Evolutionary conservation across 1,139 yeast genomes (phyloP), one percentile per base, ranked within the genome.

Genomic region (Suhomyces wounanorum): DNA sequence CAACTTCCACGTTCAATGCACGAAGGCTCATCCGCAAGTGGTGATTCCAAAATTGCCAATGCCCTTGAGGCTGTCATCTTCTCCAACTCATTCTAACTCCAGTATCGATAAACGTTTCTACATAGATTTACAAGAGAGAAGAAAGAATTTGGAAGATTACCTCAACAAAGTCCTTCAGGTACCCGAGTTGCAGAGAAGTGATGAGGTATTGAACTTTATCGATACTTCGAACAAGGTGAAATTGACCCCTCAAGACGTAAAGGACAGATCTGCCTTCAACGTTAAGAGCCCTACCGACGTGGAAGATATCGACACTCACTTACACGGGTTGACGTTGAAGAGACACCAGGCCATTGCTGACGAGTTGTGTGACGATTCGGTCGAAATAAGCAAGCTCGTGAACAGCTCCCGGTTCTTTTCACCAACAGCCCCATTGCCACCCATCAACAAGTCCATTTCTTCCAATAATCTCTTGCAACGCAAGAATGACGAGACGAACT

Each of bases 381-480:
- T 64, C 11, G 64, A 66, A 53, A 59, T 70, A 39, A 43, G 51
- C 8, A 55, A 61, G 28, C 51, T 58, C 38, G 48, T 52, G 40
- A 48, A 56, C 40, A 48, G 57, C 43, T 58, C 59, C 33, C 44
- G 50, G 8, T 50, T 39, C 46, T 66, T 58, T 47, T 65, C 68
- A 0, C 62, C 72, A 1, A 68, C 73, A 0, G 67, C 67, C 8
- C 72, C 73, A 16, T 59, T 70, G 48, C 73, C 72, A 16, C 65
- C 63, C 16, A 40, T 48, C 23, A 36, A 46, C 44, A 43, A 44
- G 30, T 21, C 50, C 6, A 23, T 38, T 25, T 41, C 49, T 11
- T 25, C 40, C 6, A 31, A 30, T 40, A 43, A 28, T 17, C 25
- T 46, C 10, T n/a, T 49, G 17, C 33, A 25, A 10, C 44, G 55